These are phyloP conservation scores for Trichosanthes cucumerina DNA, from an alignment of 306 rosid genomes.

Conservation along the genomic window DNA sequence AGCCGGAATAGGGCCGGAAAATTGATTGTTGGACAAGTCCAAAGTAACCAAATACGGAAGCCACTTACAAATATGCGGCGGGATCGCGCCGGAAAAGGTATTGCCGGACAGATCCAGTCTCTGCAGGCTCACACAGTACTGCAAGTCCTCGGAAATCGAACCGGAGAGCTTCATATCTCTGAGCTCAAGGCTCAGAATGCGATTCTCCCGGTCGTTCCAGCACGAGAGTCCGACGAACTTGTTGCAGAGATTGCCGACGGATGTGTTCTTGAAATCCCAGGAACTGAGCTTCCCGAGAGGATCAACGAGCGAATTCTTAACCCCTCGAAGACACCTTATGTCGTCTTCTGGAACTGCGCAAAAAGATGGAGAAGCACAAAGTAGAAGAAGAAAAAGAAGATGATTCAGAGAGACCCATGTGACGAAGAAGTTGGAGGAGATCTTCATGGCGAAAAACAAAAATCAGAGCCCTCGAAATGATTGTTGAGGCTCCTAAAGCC, in stretches of 20 bases:
- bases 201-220: slow-evolving; percentile 75
- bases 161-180: slow-evolving; percentile 46
- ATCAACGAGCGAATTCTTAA: slow-evolving; percentile 27
- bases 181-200: slow-evolving; percentile 41
- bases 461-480: neutral
- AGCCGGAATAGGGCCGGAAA: slow-evolving; percentile 48
- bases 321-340: slow-evolving; percentile 45
- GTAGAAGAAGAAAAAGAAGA: neutral
- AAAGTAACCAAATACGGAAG: slow-evolving; percentile 47
- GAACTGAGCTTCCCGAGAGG: slow-evolving; percentile 18
- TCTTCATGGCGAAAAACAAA: slow-evolving; percentile 11
- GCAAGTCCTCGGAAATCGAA: slow-evolving; percentile 33
- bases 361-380: slow-evolving; percentile 3
- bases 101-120: slow-evolving; percentile 59
- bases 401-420: neutral
- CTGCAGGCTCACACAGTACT: slow-evolving; percentile 52
- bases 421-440: neutral
- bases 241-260: slow-evolving; percentile 51
- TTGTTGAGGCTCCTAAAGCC: neutral
- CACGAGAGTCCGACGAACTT: slow-evolving; percentile 49
- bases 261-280: slow-evolving; percentile 55
- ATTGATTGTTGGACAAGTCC: slow-evolving; percentile 49
- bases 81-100: slow-evolving; percentile 36
- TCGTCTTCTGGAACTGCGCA: slow-evolving; percentile 35
- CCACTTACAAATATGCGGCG: slow-evolving; percentile 57